phyloP scores from a whole-genome alignment of 2,329 filamentous ascomycete species.

The Scorias spongiosa region DNA sequence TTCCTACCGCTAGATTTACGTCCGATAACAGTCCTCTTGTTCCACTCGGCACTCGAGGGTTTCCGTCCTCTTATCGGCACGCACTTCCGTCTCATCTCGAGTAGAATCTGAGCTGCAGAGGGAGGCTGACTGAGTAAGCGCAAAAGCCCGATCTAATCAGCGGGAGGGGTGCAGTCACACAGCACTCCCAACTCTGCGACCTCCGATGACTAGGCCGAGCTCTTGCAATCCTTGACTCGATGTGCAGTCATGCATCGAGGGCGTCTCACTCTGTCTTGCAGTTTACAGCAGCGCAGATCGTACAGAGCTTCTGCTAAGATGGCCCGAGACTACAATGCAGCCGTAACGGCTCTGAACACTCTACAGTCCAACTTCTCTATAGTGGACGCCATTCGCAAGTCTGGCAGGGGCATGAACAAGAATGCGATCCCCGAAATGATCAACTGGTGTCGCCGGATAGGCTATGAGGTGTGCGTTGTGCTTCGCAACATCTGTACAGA shows the following conservation, averaged over 20 bases:
- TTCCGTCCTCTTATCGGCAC: too few species aligned
- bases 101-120: too few species aligned
- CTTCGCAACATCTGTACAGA: slow-evolving; percentile 5
- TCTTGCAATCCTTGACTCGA: too few species aligned
- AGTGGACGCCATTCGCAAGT: slow-evolving; percentile 62
- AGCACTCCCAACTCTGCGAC: too few species aligned
- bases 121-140: too few species aligned
- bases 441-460: slow-evolving; percentile 59
- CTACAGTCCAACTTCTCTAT: slow-evolving; percentile 67
- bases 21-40: too few species aligned
- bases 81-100: too few species aligned
- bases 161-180: too few species aligned
- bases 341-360: slow-evolving; percentile 57
- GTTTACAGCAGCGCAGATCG: slow-evolving; percentile 1
- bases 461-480: slow-evolving; percentile 48
- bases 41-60: too few species aligned
- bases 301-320: slow-evolving; percentile 3
- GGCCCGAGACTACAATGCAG: slow-evolving; percentile 31
- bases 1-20: too few species aligned
- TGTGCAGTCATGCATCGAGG: not conserved
- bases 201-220: too few species aligned
- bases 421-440: slow-evolving; percentile 69
- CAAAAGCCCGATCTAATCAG: too few species aligned
- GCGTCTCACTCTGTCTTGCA: not conserved
- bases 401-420: slow-evolving; percentile 57